phyloP scores from a whole-genome alignment of 805 yeast species.

The Pichia ethanolica region DNA sequence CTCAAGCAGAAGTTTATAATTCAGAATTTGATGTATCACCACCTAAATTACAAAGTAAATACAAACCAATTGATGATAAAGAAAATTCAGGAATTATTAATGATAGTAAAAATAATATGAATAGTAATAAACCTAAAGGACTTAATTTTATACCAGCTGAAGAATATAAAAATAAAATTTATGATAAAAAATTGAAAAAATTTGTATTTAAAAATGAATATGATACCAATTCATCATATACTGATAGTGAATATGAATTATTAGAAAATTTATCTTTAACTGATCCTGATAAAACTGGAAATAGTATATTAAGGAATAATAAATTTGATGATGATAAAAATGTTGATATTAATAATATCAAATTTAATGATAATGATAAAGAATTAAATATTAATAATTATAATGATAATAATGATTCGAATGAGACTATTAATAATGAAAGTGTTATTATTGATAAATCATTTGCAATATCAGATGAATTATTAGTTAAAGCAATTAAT shows the following conservation, averaged over 20 bases:
- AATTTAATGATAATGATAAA: conserved; percentile 15
- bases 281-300: conserved; percentile 2
- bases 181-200: conserved; percentile 21
- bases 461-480: conserved; percentile 39
- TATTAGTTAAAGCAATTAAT: conserved; percentile 39
- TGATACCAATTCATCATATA: conserved; percentile 4
- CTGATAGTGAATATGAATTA: conserved; percentile 10
- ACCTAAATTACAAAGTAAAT: conserved; percentile 3
- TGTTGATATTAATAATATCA: background rate
- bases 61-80: background rate
- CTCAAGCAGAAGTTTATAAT: background rate
- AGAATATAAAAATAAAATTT: conserved; percentile 25
- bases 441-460: conserved; percentile 28
- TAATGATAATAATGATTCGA: background rate
- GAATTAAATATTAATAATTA: conserved; percentile 3
- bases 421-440: background rate
- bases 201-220: conserved; percentile 20
- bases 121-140: conserved; percentile 13
- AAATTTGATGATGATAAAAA: too few relatives aligned
- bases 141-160: conserved; percentile 27
- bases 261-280: conserved; percentile 16
- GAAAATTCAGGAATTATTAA: background rate
- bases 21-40: conserved; percentile 5
- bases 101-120: background rate
- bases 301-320: conserved; percentile 1